Percentiles rank a stretch among this genome's conserved stretches.
These are phyloP conservation scores for Talaromyces adpressus DNA, from an alignment of 495 filamentous ascomycete genomes.

Conservation along the genomic window DNA sequence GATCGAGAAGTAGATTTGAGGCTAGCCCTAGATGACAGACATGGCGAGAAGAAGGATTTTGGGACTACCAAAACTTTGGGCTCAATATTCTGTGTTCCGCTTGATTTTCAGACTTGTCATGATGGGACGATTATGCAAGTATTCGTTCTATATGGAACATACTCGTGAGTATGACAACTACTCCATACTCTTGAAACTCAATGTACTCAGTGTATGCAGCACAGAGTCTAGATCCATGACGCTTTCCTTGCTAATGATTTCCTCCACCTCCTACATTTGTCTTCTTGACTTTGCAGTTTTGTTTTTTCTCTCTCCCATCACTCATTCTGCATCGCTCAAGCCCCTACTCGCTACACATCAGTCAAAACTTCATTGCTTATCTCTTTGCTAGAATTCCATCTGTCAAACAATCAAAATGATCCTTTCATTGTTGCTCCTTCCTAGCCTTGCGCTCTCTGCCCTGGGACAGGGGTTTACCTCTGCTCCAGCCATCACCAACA, in stretches of 20 bases:
- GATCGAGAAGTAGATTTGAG: not conserved
- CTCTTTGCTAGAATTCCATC: not conserved
- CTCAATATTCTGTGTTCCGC: not conserved
- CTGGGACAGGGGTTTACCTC: conserved; percentile 31
- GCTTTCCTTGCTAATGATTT: not conserved
- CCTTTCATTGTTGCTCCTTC: not conserved
- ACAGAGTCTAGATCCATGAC: not conserved
- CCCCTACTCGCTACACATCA: not conserved
- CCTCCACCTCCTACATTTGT: not conserved
- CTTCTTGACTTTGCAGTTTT: not conserved
- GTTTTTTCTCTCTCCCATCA: not conserved
- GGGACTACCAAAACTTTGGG: not conserved
- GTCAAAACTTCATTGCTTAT: not conserved
- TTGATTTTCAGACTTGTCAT: not conserved
- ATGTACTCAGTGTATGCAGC: too few species aligned
- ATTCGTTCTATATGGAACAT: not conserved
- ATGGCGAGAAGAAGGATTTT: not conserved
- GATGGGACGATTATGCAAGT: not conserved
- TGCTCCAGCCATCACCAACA: conserved; percentile 52
- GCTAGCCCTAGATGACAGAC: too few species aligned
- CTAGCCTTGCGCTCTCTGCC: not conserved
- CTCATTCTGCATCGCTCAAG: not conserved
- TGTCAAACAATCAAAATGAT: not conserved
- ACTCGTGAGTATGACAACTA: too few species aligned
- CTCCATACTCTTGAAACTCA: too few species aligned